phyloP scores from a whole-genome alignment of 1,139 yeast genomes.

The Suhomyces atakaporum region DNA sequence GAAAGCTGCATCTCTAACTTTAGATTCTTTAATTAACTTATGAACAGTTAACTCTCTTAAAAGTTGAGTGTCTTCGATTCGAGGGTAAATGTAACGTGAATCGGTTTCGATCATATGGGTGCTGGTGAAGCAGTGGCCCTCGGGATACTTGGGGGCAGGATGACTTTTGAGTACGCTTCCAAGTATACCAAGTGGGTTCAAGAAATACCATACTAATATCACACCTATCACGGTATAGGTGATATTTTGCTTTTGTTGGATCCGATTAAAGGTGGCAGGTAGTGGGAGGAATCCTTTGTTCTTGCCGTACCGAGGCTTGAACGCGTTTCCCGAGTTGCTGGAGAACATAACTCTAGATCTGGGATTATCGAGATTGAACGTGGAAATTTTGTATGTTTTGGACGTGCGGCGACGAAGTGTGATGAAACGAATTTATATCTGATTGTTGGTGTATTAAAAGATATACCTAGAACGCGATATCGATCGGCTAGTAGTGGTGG shows the following conservation, averaged over 20 bases:
- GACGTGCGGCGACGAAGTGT: not conserved
- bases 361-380: slow-evolving; percentile 1
- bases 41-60: slow-evolving; percentile 57
- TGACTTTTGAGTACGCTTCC: slow-evolving; percentile 12
- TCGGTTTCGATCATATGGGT: slow-evolving; percentile 42
- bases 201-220: slow-evolving; percentile 26
- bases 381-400: slow-evolving; percentile 4
- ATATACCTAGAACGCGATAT: too few relatives aligned
- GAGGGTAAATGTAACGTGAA: slow-evolving; percentile 62
- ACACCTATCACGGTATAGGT: slow-evolving; percentile 20
- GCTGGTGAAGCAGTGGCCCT: slow-evolving; percentile 39
- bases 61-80: slow-evolving; percentile 62
- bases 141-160: slow-evolving; percentile 26
- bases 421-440: too few relatives aligned
- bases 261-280: slow-evolving; percentile 34
- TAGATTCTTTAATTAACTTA: slow-evolving; percentile 48
- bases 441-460: too few relatives aligned
- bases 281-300: slow-evolving; percentile 31
- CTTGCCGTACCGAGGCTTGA: slow-evolving; percentile 32
- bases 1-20: slow-evolving; percentile 39
- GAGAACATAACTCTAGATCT: slow-evolving; percentile 8
- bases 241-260: slow-evolving; percentile 20
- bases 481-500: too few relatives aligned
- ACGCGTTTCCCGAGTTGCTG: slow-evolving; percentile 9
- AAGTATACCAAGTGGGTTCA: slow-evolving; percentile 25